Percentiles rank a stretch among this genome's conserved stretches.
Evolutionary conservation across 106 monocot species (phyloP).

Genomic region (Phalaenopsis equestris): DNA sequence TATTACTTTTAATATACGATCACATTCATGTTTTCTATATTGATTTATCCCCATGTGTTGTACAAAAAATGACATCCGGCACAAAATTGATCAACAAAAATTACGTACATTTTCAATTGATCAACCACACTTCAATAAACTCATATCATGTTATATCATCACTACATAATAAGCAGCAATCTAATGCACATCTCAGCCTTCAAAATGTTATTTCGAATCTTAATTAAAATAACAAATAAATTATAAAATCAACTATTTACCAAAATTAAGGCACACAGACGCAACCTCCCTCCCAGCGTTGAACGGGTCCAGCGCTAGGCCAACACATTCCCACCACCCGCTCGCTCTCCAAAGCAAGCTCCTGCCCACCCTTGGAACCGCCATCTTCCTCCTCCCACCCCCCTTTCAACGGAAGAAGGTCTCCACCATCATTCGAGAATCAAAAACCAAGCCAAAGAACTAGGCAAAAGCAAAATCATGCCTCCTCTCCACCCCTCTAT

Average conservation of each 20-base stretch:
- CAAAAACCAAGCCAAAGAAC: background rate
- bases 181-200: background rate
- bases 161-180: too few relatives aligned
- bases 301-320: background rate
- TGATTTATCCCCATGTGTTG: too few relatives aligned
- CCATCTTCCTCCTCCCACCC: background rate
- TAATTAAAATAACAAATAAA: background rate
- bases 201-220: background rate
- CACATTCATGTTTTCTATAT: too few relatives aligned
- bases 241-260: background rate
- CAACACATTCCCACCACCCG: conserved; percentile 4
- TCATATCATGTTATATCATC: too few relatives aligned
- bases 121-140: too few relatives aligned
- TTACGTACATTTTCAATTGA: too few relatives aligned
- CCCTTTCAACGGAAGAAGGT: background rate
- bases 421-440: background rate
- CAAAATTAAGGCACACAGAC: background rate
- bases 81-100: too few relatives aligned
- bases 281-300: background rate
- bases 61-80: too few relatives aligned
- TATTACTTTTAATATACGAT: too few relatives aligned
- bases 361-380: background rate
- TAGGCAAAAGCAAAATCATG: background rate
- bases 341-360: background rate
- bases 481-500: background rate